Evolutionary conservation across 2,329 filamentous ascomycete genomes (phyloP).

Genomic region (Talaromyces piceae): DNA sequence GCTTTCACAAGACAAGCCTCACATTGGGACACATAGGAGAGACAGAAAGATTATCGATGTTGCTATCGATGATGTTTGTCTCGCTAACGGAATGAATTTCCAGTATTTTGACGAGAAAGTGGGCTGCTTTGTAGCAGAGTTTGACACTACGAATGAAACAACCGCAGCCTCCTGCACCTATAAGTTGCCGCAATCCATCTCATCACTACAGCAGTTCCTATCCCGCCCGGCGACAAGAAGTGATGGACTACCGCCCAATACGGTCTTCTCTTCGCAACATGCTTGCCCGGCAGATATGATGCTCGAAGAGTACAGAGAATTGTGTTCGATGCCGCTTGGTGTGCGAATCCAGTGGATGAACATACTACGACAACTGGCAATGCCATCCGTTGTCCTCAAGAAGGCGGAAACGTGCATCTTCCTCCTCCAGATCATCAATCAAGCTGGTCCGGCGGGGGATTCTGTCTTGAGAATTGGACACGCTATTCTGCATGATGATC

Average conservation of each 20-base stretch:
- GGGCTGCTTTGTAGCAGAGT: slow-evolving; percentile 15
- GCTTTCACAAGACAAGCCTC: slow-evolving; percentile 32
- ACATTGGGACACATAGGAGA: slow-evolving; percentile 29
- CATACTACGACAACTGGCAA: slow-evolving; percentile 2
- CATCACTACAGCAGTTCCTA: slow-evolving; percentile 35
- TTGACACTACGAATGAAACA: slow-evolving; percentile 13
- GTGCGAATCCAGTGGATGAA: slow-evolving; percentile 2
- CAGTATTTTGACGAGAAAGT: slow-evolving; percentile 19
- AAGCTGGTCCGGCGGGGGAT: background rate
- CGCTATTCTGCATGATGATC: slow-evolving; percentile 3
- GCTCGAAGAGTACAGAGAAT: background rate
- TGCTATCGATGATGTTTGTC: slow-evolving; percentile 32
- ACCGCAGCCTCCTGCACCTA: slow-evolving; percentile 31
- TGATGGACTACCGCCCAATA: slow-evolving; percentile 14
- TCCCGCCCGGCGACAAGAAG: slow-evolving; percentile 20
- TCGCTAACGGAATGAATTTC: slow-evolving; percentile 39
- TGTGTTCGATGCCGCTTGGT: slow-evolving; percentile 1
- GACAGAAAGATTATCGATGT: slow-evolving; percentile 14
- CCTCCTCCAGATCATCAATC: slow-evolving; percentile 1
- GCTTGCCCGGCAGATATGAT: slow-evolving; percentile 1
- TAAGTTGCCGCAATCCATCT: slow-evolving; percentile 18
- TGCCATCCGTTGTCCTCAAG: slow-evolving; percentile 1
- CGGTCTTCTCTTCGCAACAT: background rate
- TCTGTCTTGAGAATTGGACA: slow-evolving; percentile 3
- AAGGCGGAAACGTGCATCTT: slow-evolving; percentile 4